These are phyloP conservation scores for Davidsoniella australis DNA, from an alignment of 2,329 filamentous ascomycete genomes.

Conservation along the genomic window DNA sequence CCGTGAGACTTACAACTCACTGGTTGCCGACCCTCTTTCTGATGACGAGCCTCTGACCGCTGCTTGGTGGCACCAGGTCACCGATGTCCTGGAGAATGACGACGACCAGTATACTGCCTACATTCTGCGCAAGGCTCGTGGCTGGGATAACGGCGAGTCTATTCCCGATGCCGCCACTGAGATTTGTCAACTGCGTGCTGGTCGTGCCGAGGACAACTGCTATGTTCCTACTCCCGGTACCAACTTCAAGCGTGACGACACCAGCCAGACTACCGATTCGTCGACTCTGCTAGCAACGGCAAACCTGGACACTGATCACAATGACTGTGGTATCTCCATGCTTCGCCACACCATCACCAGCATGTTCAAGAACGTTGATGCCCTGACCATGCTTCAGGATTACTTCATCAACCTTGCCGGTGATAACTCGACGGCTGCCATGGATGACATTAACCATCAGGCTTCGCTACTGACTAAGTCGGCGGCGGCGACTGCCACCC, in stretches of 20 bases:
- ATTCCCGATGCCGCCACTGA: conserved; percentile 23
- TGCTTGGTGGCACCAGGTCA: conserved; percentile 42
- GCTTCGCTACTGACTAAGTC: neutral
- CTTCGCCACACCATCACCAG: conserved; percentile 15
- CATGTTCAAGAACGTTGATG: conserved; percentile 4
- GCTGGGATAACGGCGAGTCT: conserved; percentile 24
- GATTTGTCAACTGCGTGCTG: conserved; percentile 36
- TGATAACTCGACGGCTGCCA: neutral
- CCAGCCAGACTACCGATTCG: conserved; percentile 11
- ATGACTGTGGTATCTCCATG: conserved; percentile 17
- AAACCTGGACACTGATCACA: conserved; percentile 4
- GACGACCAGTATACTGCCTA: conserved; percentile 28
- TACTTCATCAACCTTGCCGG: conserved; percentile 1
- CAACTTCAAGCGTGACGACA: conserved; percentile 19
- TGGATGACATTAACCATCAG: neutral
- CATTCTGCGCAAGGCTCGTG: conserved; percentile 29
- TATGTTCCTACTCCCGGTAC: conserved; percentile 21
- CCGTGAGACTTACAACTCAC: conserved; percentile 33
- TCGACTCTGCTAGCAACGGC: neutral
- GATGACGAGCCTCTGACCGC: conserved; percentile 31
- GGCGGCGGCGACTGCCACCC: neutral
- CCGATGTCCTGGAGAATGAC: conserved; percentile 28
- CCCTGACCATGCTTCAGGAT: conserved; percentile 9
- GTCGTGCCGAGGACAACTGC: conserved; percentile 35
- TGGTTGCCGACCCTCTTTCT: conserved; percentile 24